These are phyloP conservation scores for Bipolaris victoriae DNA, from an alignment of 2,329 filamentous ascomycete genomes.

Conservation along the genomic window DNA sequence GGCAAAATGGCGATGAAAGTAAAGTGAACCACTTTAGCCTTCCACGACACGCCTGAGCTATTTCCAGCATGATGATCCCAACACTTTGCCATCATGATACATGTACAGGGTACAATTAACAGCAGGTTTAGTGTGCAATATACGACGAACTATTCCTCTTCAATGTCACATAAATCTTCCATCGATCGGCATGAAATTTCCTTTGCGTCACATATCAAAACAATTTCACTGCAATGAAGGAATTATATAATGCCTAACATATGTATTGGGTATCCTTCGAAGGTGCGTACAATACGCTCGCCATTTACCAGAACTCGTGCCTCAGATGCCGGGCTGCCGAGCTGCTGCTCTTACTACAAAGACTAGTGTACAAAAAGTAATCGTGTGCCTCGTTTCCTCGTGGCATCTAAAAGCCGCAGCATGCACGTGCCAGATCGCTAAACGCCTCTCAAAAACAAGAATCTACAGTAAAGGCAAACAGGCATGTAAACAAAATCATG, in stretches of 20 bases:
- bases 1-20: neutral
- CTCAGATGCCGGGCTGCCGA: neutral
- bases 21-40: neutral
- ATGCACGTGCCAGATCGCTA: neutral
- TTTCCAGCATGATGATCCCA: neutral
- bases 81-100: neutral
- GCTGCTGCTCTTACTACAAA: neutral
- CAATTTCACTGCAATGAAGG: neutral
- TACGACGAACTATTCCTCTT: neutral
- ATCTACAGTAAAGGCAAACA: neutral
- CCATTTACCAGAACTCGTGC: neutral
- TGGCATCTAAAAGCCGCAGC: slow-evolving; percentile 1
- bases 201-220: neutral
- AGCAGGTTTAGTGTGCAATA: too few relatives aligned
- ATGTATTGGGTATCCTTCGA: neutral
- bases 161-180: neutral
- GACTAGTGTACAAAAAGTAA: slow-evolving; percentile 5
- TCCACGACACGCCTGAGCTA: neutral
- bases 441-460: neutral
- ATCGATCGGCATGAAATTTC: neutral
- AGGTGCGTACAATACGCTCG: neutral
- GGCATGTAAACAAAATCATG: neutral
- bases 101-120: neutral
- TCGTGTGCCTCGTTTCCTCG: slow-evolving; percentile 6
- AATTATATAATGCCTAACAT: neutral